These are phyloP conservation scores for Adansonia grandidieri DNA, from an alignment of 441 rosid species.

Conservation along the genomic window DNA sequence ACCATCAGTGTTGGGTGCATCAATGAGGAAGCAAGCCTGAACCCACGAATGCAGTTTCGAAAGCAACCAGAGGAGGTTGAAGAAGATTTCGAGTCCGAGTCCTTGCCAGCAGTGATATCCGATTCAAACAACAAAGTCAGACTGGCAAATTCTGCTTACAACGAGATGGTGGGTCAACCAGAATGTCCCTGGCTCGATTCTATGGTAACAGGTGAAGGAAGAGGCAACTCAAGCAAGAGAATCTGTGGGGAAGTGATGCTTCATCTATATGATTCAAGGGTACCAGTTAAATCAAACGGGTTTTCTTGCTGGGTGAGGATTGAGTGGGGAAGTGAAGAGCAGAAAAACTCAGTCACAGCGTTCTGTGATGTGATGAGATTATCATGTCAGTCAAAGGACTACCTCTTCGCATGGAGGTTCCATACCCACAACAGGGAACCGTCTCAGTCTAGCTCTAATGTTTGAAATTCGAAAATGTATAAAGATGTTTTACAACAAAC, in stretches of 20 bases:
- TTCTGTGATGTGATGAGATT: slow-evolving; percentile 64
- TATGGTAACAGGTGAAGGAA: slow-evolving; percentile 44
- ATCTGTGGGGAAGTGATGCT: slow-evolving; percentile 83
- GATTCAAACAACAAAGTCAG: slow-evolving; percentile 80
- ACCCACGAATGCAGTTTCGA: slow-evolving; percentile 30
- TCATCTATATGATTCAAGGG: slow-evolving; percentile 43
- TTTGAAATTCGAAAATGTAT: slow-evolving; percentile 27
- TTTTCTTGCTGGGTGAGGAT: slow-evolving; percentile 91
- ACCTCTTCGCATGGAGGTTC: slow-evolving; percentile 78
- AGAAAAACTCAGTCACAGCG: slow-evolving; percentile 50
- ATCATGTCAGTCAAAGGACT: slow-evolving; percentile 69
- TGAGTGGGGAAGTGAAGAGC: slow-evolving; percentile 71
- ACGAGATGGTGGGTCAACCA: slow-evolving; percentile 94
- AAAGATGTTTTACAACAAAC: slow-evolving; percentile 7
- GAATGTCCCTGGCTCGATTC: slow-evolving; percentile 87
- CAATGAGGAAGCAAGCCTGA: slow-evolving; percentile 36
- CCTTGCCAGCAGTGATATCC: slow-evolving; percentile 66
- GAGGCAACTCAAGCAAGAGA: slow-evolving; percentile 50
- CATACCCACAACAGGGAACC: slow-evolving; percentile 45
- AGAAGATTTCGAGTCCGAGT: slow-evolving; percentile 72
- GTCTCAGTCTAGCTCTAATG: slow-evolving; percentile 40
- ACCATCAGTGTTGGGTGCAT: slow-evolving; percentile 67
- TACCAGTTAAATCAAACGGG: slow-evolving; percentile 50
- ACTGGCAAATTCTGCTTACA: slow-evolving; percentile 85
- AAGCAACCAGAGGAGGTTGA: slow-evolving; percentile 70